Evolutionary conservation across 805 yeast species (phyloP).

Genomic region (Lachancea kluyveri): DNA sequence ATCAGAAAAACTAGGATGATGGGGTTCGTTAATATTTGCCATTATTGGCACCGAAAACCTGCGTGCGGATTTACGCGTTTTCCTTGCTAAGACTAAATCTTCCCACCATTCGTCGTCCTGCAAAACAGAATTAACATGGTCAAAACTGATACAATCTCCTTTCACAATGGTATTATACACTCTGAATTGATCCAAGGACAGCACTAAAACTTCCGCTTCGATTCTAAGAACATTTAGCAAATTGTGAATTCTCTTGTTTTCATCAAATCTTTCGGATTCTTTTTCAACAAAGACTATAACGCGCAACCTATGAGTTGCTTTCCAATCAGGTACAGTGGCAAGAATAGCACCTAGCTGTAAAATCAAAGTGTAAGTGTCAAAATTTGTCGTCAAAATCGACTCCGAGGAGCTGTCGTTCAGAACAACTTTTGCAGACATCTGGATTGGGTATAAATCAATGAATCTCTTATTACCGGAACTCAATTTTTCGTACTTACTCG

Average conservation of each 20-base stretch:
- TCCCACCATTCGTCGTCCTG: conserved; percentile 83
- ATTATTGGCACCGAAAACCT: conserved; percentile 30
- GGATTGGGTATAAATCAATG: conserved; percentile 93
- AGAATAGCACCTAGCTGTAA: conserved; percentile 90
- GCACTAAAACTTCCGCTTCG: conserved; percentile 70
- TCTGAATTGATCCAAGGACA: conserved; percentile 53
- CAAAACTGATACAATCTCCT: conserved; percentile 45
- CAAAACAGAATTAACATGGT: conserved; percentile 45
- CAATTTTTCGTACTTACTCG: conserved; percentile 34
- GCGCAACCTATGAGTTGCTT: conserved; percentile 62
- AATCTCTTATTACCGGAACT: conserved; percentile 41
- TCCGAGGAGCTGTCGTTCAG: conserved; percentile 33
- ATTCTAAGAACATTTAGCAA: conserved; percentile 75
- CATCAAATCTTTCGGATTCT: conserved; percentile 63
- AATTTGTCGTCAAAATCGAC: conserved; percentile 79
- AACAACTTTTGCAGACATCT: conserved; percentile 77
- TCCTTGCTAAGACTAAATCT: conserved; percentile 55
- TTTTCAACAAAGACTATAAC: conserved; percentile 88
- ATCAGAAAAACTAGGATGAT: no score
- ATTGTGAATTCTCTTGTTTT: conserved; percentile 51
- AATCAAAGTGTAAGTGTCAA: conserved; percentile 92
- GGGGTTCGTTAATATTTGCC: conserved; percentile 19
- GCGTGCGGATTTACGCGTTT: conserved; percentile 23
- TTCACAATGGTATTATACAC: conserved; percentile 72
- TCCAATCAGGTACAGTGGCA: conserved; percentile 92